Evolutionary conservation across 2,329 filamentous ascomycete species (phyloP), one percentile per base, ranked within the genome.

Genomic region (Ploettnerulaceae sp.): DNA sequence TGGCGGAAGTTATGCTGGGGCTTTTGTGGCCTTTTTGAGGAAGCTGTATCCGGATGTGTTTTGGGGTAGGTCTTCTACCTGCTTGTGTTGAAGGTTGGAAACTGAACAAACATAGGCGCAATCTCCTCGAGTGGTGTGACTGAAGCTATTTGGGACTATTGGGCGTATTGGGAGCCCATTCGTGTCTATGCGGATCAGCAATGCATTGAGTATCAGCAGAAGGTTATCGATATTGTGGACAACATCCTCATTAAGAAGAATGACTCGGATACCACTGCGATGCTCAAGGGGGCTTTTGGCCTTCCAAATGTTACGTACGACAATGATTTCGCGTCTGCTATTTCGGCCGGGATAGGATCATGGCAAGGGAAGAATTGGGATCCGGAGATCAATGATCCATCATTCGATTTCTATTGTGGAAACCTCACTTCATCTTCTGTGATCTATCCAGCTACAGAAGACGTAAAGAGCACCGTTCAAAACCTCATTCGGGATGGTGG

Each of bases 71-170:
- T 47, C 6, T 29, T 26, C 31, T n/a, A 5, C 2, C 32, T 3
- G 21, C 12, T 14, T 14, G 15, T 29, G 11, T 9, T 18, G 9
- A n/a, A 17, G 11, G 20, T 29, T 46, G 25, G 6, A 20, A 43
- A 6, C 26, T 49, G 20, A 44, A 2, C 32, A 8, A 20, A 14
- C 9, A 21, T 34, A 57, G 57, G 78, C 6, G 78, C 83, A 4
- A 91, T 95, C 39, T 83, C 85, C 0, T 89, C 85, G 0, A 91
- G 86, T 0, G 89, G 85, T 0, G 86, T 93, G 0, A 86, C 85
- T 0, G 77, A 79, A 49, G 86, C 86, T 3, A 84, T 93, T 45
- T 81, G 79, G 54, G 86, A 93, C 57, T 91, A 82, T 66, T 91
- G 86, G 57, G 66, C 75, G 53, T 82, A 82, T 58, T 81, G 71